A percentile compares a stretch with the other conserved stretches of the same genome.
These are phyloP conservation scores for Termitomyces sp. DNA, from an alignment of 768 basidiomycete genomes.

Conservation along the genomic window DNA sequence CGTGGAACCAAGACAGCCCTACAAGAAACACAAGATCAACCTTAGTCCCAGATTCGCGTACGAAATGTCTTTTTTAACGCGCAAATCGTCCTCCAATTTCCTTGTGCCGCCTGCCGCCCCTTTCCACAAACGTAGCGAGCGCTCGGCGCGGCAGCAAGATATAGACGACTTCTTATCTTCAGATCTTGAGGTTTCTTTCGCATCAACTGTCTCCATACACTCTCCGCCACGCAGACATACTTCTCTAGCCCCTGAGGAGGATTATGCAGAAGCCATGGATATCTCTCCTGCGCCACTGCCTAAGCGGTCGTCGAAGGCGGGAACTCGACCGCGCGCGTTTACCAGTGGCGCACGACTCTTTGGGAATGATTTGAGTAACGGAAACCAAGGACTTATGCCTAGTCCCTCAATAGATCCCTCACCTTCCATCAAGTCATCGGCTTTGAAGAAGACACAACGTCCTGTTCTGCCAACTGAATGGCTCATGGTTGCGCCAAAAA, in stretches of 20 bases:
- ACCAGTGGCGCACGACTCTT: conserved; percentile 66
- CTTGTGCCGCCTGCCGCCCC: conserved; percentile 41
- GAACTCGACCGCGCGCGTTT: conserved; percentile 56
- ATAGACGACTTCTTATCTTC: conserved; percentile 65
- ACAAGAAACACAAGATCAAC: conserved; percentile 44
- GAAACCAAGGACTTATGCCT: conserved; percentile 20
- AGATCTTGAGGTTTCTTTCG: conserved; percentile 81
- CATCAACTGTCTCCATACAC: conserved; percentile 75
- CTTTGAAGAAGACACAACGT: conserved; percentile 57
- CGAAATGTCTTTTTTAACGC: conserved; percentile 54
- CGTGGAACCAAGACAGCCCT: conserved; percentile 32
- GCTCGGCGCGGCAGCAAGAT: conserved; percentile 41
- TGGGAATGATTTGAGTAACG: conserved; percentile 70
- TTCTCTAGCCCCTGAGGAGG: conserved; percentile 42
- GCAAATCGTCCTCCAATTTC: conserved; percentile 31
- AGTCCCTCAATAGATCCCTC: conserved; percentile 26
- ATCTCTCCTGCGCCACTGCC: conserved; percentile 62
- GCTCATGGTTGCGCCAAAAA: conserved; percentile 29
- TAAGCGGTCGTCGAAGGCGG: conserved; percentile 22
- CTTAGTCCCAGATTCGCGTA: conserved; percentile 21
- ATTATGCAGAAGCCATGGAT: conserved; percentile 68
- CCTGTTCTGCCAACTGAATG: conserved; percentile 61
- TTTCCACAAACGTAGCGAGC: conserved; percentile 45
- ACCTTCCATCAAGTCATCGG: conserved; percentile 24
- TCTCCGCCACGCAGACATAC: conserved; percentile 54